Evolutionary conservation across 106 monocot genomes (phyloP), one percentile per base, ranked within the genome.

Genomic region (Platanthera guangdongensis): DNA sequence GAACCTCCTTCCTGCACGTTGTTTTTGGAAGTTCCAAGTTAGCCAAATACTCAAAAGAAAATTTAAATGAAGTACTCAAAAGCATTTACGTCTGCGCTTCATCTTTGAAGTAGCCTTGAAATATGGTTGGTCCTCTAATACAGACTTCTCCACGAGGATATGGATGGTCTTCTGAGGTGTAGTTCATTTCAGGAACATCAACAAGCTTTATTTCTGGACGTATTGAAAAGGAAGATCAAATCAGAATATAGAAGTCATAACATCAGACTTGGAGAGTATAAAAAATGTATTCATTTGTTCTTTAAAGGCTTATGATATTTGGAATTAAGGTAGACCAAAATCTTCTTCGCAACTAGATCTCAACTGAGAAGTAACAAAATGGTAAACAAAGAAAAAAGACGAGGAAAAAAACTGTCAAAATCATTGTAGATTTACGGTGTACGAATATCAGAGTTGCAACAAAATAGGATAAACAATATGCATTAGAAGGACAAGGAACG

Each of bases 101-200:
- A 47, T 86, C 88, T 74, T 88, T 85, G 74, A 78, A 82, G 55
- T 85, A 89, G 9, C 85, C 85, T 12, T 74, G 62, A 70, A 89
- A 85, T 53, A 86, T 15, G 21, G 78, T 82, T 25, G 86, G 77
- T 10, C 70, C 75, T 55, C 97, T 89, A 21, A 97, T 89, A 83
- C 97, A 97, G 81, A 97, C 92, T 86, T 97, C 97, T 68, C 97
- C 97, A 82, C 94, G 97, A 68, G 94, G 89, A 88, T 94, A 86
- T 47, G 94, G 97, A 75, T 84, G 74, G 46, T 97, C 94, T 62
- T 94, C 88, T 53, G 91, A 91, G 30, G 91, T 89, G 79, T 97
- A 97, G 79, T 94, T 97, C 97, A 97, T 97, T 83, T 97, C 97
- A 68, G 97, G 94, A 86, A 97, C 97, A 92, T 97, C 97, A 48